Conservation (phyloP, 208 protist genomes). For the Leishmania tarentolae region DNA sequence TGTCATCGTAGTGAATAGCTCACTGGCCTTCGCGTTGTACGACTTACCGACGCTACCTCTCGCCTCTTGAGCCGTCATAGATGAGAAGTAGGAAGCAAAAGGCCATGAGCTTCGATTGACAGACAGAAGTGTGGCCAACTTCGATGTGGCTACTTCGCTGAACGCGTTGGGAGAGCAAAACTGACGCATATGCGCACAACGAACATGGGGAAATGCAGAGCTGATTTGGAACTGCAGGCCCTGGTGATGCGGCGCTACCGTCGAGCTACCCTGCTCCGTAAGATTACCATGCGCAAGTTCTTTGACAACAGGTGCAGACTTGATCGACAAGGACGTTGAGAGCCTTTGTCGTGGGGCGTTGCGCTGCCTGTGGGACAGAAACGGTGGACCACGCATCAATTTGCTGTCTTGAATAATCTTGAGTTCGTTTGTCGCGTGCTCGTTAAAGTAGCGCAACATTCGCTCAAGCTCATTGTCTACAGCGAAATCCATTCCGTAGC, state of each 20-base stretch:
- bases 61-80: background rate
- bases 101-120: constrained; percentile 27
- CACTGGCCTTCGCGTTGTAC: constrained; percentile 48
- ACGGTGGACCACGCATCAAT: constrained; percentile 80
- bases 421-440: constrained; percentile 85
- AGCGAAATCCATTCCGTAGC: constrained; percentile 85
- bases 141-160: background rate
- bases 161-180: constrained; percentile 41
- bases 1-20: constrained; percentile 58
- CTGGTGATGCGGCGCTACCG: constrained; percentile 13
- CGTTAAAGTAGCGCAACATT: constrained; percentile 90
- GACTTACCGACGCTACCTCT: background rate
- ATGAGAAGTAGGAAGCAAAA: constrained; percentile 31
- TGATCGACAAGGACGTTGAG: background rate
- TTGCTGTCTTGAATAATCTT: constrained; percentile 92
- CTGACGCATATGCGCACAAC: constrained; percentile 54
- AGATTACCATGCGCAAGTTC: background rate
- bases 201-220: constrained; percentile 52
- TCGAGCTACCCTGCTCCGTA: background rate
- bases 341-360: background rate
- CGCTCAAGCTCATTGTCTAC: constrained; percentile 90
- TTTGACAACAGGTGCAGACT: background rate
- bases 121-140: constrained; percentile 18
- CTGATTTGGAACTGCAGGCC: constrained; percentile 39
- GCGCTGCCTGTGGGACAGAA: constrained; percentile 53